Conservation (phyloP, 139 green algal species). For the Chlamydomonas urium region DNA sequence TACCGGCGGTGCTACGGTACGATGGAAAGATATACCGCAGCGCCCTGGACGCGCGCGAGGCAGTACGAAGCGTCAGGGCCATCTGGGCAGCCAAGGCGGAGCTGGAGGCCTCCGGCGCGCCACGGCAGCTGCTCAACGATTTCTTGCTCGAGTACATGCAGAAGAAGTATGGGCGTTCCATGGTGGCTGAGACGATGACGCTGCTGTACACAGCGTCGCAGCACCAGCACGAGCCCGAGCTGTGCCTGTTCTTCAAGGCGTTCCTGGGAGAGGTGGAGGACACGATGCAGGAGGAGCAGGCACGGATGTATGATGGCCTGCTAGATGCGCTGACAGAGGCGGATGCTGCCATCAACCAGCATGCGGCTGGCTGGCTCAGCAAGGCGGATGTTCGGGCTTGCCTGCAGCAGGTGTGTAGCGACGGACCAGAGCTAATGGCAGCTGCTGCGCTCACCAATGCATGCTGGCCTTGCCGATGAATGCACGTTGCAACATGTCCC, state of each 20-base stretch:
- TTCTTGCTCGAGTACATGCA: neutral
- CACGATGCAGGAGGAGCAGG: neutral
- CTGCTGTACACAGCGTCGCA: neutral
- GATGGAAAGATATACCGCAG: neutral
- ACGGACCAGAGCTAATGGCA: no score
- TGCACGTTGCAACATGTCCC: no score
- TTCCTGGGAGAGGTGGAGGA: neutral
- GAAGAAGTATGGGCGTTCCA: neutral
- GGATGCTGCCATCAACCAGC: neutral
- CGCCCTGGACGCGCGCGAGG: neutral
- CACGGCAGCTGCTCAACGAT: neutral
- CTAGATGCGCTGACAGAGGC: neutral
- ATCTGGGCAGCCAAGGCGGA: neutral
- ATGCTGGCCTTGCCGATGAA: no score
- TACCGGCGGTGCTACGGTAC: conserved; percentile 5
- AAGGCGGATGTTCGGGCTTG: conserved; percentile 3
- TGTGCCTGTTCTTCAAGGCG: conserved; percentile 2
- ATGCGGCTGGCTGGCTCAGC: neutral
- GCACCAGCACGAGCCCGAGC: neutral
- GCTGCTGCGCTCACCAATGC: no score
- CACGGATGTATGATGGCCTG: neutral
- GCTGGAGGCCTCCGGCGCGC: neutral
- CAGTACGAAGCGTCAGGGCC: neutral
- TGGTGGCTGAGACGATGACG: neutral
- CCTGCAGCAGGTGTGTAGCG: neutral